Base-by-base conservation (phyloP, 2,329 filamentous ascomycete genomes). In the Fusarium tupiense region DNA sequence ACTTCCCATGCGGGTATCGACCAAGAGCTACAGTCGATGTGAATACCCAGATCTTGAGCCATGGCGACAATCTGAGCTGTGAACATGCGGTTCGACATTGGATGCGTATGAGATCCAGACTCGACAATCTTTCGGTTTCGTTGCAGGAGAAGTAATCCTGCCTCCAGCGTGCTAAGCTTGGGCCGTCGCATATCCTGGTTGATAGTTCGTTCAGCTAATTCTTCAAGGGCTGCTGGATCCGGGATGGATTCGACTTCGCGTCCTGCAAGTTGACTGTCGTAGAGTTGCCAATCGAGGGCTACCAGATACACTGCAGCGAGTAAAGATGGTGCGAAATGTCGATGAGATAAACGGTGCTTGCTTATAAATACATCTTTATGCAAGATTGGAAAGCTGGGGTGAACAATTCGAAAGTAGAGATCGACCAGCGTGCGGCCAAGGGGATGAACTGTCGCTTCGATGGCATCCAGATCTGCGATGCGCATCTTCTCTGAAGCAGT, bases 361-460 rank as follows among this genome's bases (percentile, higher is more conserved):
- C 90, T 89, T 43, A 91, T 83, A 68, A 90, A 91, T 19, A 91
- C 88, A 38, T 86, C 87, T 77, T 91, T 91, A 76, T 91, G 88
- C 8, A 91, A 78, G 53, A 91, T 86, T 3, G 89, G 89, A 73
- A 88, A 90, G 64, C 84, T 86, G 1, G 89, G 89, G 72, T 91
- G 89, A 14, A 91, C 85, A 44, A 90, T 87, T 33, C 88, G 84
- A 78, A 93, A 93, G 83, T 93, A 93, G 26, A 93, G 85, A 73
- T 91, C 89, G 72, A 94, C 86, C 52, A 94, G 82, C 14, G 87
- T 87, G 56, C 87, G 86, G 24, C 91, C 91, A 73, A 93, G 87
- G 8, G 91, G 89, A 31, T 87, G 87, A 9, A 94, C 89, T 44
- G 90, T 84, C 35, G 86, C 85, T 79, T 93, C 91, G 64, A 93